Conservation (phyloP, 768 basidiomycete species). For the Mycena sanguinolenta region DNA sequence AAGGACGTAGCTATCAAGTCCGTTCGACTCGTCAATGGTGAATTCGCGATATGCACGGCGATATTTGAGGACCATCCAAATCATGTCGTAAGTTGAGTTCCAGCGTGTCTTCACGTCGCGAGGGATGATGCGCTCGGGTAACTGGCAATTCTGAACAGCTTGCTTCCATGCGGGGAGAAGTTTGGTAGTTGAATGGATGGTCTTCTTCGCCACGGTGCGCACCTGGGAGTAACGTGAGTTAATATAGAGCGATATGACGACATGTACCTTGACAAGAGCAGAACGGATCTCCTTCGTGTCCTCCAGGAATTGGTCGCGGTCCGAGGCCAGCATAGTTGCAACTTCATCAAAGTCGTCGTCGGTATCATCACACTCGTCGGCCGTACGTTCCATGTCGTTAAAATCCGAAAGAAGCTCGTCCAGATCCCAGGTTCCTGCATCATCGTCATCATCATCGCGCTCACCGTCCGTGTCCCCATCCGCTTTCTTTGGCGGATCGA, state of each 20-base stretch:
- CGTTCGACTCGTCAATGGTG: not conserved
- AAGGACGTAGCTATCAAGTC: not conserved
- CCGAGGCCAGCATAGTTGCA: not conserved
- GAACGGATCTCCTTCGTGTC: not conserved
- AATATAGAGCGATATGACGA: not conserved
- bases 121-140: not conserved
- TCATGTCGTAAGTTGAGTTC: not conserved
- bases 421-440: constrained; percentile 39
- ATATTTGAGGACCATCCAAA: not conserved
- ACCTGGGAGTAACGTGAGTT: not conserved
- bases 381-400: not conserved
- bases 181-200: not conserved
- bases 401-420: constrained; percentile 39
- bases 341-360: not conserved
- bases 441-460: not conserved
- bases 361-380: not conserved
- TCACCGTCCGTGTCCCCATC: not conserved
- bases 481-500: not conserved
- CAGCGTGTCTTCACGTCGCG: not conserved
- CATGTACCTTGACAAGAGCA: not conserved
- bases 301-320: not conserved
- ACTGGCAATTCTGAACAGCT: not conserved
- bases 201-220: not conserved
- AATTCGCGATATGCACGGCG: not conserved
- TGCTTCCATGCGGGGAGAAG: not conserved